Percentiles rank a stretch among this genome's conserved stretches.
phyloP scores from a whole-genome alignment of 371 early-diverging fungal species.

The Mycotypha africana region DNA sequence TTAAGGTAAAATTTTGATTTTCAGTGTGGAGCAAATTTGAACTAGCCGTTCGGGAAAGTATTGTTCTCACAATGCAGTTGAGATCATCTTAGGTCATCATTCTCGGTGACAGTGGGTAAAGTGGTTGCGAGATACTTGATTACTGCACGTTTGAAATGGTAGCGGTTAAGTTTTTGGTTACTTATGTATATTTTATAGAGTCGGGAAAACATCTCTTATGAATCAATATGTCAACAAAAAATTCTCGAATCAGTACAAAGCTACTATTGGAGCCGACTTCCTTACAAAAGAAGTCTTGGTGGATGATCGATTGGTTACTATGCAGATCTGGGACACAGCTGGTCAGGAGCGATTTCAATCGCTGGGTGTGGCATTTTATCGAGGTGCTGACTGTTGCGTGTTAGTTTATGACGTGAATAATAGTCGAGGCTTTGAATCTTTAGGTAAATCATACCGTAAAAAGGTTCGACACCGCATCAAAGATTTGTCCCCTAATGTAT shows the following conservation, averaged over 20 bases:
- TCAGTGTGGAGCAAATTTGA: no score
- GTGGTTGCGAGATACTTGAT: not conserved
- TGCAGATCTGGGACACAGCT: slow-evolving; percentile 79
- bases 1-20: no score
- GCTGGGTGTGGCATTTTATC: slow-evolving; percentile 94
- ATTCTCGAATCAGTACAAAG: slow-evolving; percentile 98
- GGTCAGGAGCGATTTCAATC: slow-evolving; percentile 96
- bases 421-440: slow-evolving; percentile 84
- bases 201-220: slow-evolving; percentile 97
- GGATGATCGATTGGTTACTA: slow-evolving; percentile 67
- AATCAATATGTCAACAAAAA: slow-evolving; percentile 98
- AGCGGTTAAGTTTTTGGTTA: not conserved
- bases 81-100: slow-evolving; percentile 89
- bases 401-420: slow-evolving; percentile 95
- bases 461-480: not conserved
- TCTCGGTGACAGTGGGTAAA: slow-evolving; percentile 87
- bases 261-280: slow-evolving; percentile 73
- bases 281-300: slow-evolving; percentile 88
- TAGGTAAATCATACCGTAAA: slow-evolving; percentile 52
- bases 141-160: no score
- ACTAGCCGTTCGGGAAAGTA: no score
- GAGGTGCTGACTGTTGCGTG: slow-evolving; percentile 97
- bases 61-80: no score
- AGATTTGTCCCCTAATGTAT: no score
- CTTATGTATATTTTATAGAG: slow-evolving; percentile 36